phyloP scores from a whole-genome alignment of 805 yeast species.

The Zygosaccharomyces siamensis region DNA sequence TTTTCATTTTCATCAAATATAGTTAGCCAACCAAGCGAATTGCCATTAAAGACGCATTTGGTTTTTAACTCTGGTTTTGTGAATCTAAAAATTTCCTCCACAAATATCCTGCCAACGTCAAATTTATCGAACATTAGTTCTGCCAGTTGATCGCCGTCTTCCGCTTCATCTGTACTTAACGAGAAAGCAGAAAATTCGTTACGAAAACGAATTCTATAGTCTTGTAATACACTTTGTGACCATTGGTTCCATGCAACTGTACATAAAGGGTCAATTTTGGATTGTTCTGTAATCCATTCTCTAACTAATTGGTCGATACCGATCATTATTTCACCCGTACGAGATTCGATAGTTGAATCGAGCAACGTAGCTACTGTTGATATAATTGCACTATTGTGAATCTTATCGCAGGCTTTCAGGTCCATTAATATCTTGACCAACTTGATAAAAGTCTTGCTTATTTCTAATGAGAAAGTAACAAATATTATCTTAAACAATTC shows the following conservation, averaged over 20 bases:
- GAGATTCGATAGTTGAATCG: slow-evolving; percentile 14
- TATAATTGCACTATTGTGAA: slow-evolving; percentile 5
- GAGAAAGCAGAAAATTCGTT: slow-evolving; percentile 1
- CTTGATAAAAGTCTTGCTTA: slow-evolving; percentile 13
- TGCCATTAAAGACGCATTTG: slow-evolving; percentile 1
- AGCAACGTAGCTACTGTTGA: slow-evolving; percentile 10
- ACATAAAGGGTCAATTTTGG: slow-evolving; percentile 4
- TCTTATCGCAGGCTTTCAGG: background rate
- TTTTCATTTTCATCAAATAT: slow-evolving; percentile 10
- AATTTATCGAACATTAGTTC: slow-evolving; percentile 16
- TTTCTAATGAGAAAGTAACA: slow-evolving; percentile 14
- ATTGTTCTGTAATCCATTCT: slow-evolving; percentile 10
- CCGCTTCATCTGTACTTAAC: background rate
- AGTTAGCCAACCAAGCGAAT: slow-evolving; percentile 12
- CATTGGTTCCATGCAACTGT: slow-evolving; percentile 8
- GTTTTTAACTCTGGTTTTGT: slow-evolving; percentile 2
- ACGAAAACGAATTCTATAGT: slow-evolving; percentile 7
- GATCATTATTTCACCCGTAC: slow-evolving; percentile 18
- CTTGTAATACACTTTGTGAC: slow-evolving; percentile 5
- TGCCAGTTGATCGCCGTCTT: slow-evolving; percentile 9
- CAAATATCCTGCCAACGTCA: slow-evolving; percentile 15
- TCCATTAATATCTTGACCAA: slow-evolving; percentile 6
- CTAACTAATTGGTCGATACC: slow-evolving; percentile 10
- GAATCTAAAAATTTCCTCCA: slow-evolving; percentile 9
- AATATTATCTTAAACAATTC: slow-evolving; percentile 12